Conservation (phyloP, 768 basidiomycete genomes). For the Rhizopogon vulgaris region DNA sequence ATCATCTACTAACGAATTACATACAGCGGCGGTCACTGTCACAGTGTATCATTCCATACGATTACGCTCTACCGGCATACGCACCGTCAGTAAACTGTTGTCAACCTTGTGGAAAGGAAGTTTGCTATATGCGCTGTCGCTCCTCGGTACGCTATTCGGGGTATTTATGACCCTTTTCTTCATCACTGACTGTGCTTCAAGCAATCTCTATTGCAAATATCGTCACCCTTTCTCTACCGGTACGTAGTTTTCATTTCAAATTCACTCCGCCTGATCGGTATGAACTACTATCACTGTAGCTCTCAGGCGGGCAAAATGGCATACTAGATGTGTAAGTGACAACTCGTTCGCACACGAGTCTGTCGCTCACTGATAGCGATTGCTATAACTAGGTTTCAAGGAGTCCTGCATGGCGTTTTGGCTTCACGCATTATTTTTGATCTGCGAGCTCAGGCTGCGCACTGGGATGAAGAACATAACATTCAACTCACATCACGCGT, state of each 20-base stretch:
- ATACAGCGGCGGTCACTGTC: neutral
- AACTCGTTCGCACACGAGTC: too few relatives aligned
- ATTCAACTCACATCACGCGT: neutral
- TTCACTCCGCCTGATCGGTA: neutral
- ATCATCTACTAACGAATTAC: neutral
- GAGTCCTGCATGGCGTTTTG: slow-evolving; percentile 7
- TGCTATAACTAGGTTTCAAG: slow-evolving; percentile 4
- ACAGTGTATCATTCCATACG: neutral
- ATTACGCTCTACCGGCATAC: neutral
- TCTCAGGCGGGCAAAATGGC: slow-evolving; percentile 4
- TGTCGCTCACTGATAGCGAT: too few relatives aligned
- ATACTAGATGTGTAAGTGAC: slow-evolving; percentile 5
- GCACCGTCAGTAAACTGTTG: neutral
- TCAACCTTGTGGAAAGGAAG: slow-evolving; percentile 4
- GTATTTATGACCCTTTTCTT: neutral
- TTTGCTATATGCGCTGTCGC: slow-evolving; percentile 7
- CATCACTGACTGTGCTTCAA: neutral
- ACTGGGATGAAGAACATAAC: neutral
- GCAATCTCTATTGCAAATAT: slow-evolving; percentile 5
- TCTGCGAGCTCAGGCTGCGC: neutral
- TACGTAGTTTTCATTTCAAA: neutral
- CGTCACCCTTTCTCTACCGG: slow-evolving; percentile 5
- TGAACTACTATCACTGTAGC: neutral
- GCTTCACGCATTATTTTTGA: slow-evolving; percentile 10
- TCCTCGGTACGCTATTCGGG: slow-evolving; percentile 1